Evolutionary conservation across 1,139 yeast genomes (phyloP).

Genomic region (Geotrichum histeridarum): DNA sequence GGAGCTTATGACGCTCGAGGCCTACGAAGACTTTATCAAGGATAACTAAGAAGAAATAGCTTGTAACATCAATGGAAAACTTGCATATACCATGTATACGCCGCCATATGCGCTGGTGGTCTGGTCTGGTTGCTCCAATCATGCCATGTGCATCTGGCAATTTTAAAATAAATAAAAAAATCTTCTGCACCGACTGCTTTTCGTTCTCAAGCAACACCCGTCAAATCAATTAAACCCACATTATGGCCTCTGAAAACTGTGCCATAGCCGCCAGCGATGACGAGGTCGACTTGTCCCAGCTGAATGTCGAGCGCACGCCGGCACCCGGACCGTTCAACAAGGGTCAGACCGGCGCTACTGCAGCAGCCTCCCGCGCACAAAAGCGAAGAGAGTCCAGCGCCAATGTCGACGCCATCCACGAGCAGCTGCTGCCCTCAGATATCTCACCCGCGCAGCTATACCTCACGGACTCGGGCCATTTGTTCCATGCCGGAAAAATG

Average conservation of each 20-base stretch:
- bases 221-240: too few species aligned
- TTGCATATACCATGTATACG: background rate
- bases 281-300: background rate
- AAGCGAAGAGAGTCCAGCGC: constrained; percentile 12
- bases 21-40: constrained; percentile 60
- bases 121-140: background rate
- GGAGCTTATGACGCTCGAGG: constrained; percentile 49
- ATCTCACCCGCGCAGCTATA: constrained; percentile 73
- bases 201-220: background rate
- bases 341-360: constrained; percentile 1
- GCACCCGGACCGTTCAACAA: constrained; percentile 20
- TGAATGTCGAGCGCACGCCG: background rate
- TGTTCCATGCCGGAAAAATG: constrained; percentile 93
- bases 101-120: background rate
- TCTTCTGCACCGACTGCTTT: background rate
- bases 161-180: background rate
- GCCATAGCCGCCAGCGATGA: constrained; percentile 6
- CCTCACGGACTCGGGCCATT: constrained; percentile 80
- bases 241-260: background rate
- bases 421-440: constrained; percentile 36
- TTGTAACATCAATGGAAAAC: background rate
- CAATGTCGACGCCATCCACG: constrained; percentile 34
- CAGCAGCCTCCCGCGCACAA: background rate
- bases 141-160: too few species aligned
- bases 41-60: constrained; percentile 17